A percentile compares a stretch with the other conserved stretches of the same genome.
phyloP scores from a whole-genome alignment of 2,329 filamentous ascomycete genomes.

The Colletotrichum tropicale region DNA sequence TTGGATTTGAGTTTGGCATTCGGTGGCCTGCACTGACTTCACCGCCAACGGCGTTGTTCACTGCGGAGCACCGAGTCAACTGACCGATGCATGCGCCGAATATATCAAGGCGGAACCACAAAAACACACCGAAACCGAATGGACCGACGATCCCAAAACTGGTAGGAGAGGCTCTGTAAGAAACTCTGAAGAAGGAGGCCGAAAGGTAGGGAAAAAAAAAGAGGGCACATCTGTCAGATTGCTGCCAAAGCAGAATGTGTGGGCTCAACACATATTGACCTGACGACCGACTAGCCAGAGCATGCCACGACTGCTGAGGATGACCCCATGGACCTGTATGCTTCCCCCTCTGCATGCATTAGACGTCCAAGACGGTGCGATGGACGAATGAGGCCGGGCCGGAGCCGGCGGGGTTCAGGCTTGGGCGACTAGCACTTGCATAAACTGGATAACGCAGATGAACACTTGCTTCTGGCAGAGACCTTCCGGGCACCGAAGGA shows the following conservation, averaged over 20 bases:
- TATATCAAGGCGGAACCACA: background rate
- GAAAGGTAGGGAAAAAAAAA: background rate
- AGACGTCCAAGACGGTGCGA: slow-evolving; percentile 9
- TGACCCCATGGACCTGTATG: slow-evolving; percentile 20
- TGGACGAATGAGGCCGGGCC: slow-evolving; percentile 18
- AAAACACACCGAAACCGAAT: background rate
- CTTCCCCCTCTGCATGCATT: slow-evolving; percentile 28
- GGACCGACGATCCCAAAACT: background rate
- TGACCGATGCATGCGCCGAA: background rate
- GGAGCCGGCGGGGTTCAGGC: slow-evolving; percentile 10
- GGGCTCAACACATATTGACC: slow-evolving; percentile 13
- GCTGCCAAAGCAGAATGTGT: slow-evolving; percentile 8
- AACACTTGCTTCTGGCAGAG: background rate
- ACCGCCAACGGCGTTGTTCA: background rate
- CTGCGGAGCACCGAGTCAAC: background rate
- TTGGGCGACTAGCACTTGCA: slow-evolving; percentile 13
- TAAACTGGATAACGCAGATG: slow-evolving; percentile 12
- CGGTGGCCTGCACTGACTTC: background rate
- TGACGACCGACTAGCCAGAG: slow-evolving; percentile 31
- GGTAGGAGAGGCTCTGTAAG: background rate
- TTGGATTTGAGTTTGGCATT: background rate
- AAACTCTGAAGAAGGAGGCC: background rate
- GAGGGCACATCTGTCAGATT: background rate
- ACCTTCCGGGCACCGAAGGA: background rate
- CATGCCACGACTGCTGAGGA: slow-evolving; percentile 37